Evolutionary conservation across 164 flowering plant genomes (phyloP).

Genomic region (Dillenia turbinata): DNA sequence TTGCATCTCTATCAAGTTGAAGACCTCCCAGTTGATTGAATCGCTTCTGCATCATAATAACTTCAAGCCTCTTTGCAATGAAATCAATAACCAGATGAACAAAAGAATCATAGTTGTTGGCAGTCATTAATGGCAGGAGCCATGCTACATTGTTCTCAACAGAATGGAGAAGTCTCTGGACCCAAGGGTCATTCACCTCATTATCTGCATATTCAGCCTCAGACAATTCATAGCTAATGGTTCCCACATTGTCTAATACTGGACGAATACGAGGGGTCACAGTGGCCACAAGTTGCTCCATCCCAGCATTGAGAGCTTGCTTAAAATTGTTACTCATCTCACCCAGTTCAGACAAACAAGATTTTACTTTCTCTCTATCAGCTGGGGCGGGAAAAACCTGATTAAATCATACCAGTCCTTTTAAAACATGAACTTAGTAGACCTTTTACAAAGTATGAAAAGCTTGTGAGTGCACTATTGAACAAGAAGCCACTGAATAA

Average conservation of each 20-base stretch:
- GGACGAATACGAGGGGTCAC: slow-evolving; percentile 84
- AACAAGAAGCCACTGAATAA: neutral
- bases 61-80: slow-evolving; percentile 91
- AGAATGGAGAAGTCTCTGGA: slow-evolving; percentile 86
- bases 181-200: slow-evolving; percentile 96
- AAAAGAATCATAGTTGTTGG: slow-evolving; percentile 73
- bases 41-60: slow-evolving; percentile 93
- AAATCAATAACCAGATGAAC: slow-evolving; percentile 81
- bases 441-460: neutral
- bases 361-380: slow-evolving; percentile 81
- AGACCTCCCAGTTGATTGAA: slow-evolving; percentile 95
- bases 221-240: slow-evolving; percentile 83
- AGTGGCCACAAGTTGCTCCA: slow-evolving; percentile 80
- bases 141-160: slow-evolving; percentile 82
- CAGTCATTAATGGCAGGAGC: slow-evolving; percentile 88
- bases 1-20: slow-evolving; percentile 84
- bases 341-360: slow-evolving; percentile 80
- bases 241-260: slow-evolving; percentile 70
- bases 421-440: neutral
- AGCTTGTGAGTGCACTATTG: neutral
- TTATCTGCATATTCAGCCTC: slow-evolving; percentile 94
- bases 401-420: neutral
- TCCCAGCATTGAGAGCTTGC: slow-evolving; percentile 62
- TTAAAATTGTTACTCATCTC: slow-evolving; percentile 81
- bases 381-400: slow-evolving; percentile 87